Evolutionary conservation across 495 filamentous ascomycete species (phyloP).

Genomic region (Penicillium longicatenatum): DNA sequence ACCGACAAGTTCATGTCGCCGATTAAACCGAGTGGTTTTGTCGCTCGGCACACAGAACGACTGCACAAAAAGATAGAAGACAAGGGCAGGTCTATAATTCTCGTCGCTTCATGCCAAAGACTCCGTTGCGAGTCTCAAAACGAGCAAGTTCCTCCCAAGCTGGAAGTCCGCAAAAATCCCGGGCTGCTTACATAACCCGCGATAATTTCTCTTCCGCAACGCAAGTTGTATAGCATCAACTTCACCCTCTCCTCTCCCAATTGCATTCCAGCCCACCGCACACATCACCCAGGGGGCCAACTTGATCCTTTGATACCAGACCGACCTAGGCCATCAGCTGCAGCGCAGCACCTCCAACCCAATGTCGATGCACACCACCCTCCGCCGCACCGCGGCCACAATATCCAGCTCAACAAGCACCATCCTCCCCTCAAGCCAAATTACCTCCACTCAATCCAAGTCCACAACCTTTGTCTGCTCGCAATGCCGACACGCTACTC

Average conservation of each 20-base stretch:
- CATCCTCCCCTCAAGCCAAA: conserved; percentile 26
- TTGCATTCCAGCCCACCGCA: conserved; percentile 4
- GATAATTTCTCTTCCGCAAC: conserved; percentile 32
- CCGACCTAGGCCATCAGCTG: background rate
- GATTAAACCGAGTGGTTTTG: conserved; percentile 12
- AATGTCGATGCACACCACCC: conserved; percentile 44
- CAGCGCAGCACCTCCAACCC: conserved; percentile 2
- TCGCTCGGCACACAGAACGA: conserved; percentile 14
- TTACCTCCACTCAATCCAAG: conserved; percentile 27
- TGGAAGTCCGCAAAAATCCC: conserved; percentile 19
- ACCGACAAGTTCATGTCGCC: conserved; percentile 39
- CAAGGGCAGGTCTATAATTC: background rate
- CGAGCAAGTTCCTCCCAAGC: conserved; percentile 10
- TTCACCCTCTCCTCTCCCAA: conserved; percentile 15
- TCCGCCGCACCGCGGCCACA: conserved; percentile 47
- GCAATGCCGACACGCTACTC: conserved; percentile 77
- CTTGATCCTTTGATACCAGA: background rate
- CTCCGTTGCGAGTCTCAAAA: conserved; percentile 17
- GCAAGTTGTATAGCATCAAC: conserved; percentile 25
- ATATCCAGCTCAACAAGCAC: conserved; percentile 31
- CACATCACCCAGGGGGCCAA: background rate
- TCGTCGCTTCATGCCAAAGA: conserved; percentile 2
- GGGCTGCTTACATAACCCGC: conserved; percentile 28
- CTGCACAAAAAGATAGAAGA: background rate
- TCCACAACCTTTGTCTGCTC: conserved; percentile 47